A percentile compares a stretch with the other conserved stretches of the same genome.
These are phyloP conservation scores for Hypoxylon sp. DNA, from an alignment of 2,329 filamentous ascomycete genomes.

Conservation along the genomic window DNA sequence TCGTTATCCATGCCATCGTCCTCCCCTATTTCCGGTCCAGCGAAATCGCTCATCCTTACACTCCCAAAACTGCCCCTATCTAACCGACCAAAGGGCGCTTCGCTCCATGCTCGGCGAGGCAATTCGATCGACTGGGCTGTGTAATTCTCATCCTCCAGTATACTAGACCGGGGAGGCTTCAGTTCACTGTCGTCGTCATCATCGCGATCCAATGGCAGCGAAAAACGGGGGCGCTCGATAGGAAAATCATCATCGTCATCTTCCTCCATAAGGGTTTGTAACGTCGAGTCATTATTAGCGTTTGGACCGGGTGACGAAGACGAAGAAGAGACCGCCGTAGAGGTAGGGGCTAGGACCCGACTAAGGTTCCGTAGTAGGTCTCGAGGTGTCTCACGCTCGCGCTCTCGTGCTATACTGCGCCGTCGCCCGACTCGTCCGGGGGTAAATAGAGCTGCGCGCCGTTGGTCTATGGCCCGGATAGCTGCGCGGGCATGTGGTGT, in stretches of 20 bases:
- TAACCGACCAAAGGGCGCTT: conserved; percentile 61
- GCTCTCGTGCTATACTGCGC: conserved; percentile 68
- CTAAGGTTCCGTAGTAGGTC: conserved; percentile 65
- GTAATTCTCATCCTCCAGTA: conserved; percentile 71
- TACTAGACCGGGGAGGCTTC: conserved; percentile 67
- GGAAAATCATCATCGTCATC: conserved; percentile 67
- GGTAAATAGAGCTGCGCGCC: conserved; percentile 72
- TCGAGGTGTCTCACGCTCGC: conserved; percentile 55
- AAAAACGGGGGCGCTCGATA: conserved; percentile 67
- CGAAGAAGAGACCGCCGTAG: conserved; percentile 62
- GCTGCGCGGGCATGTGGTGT: conserved; percentile 75
- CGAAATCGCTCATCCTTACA: conserved; percentile 67
- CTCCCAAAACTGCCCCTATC: conserved; percentile 66
- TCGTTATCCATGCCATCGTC: conserved; percentile 63
- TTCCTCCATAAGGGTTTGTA: conserved; percentile 53
- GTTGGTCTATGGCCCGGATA: conserved; percentile 69
- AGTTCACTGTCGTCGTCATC: conserved; percentile 64
- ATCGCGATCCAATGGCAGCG: conserved; percentile 66
- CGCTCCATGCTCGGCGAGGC: conserved; percentile 66
- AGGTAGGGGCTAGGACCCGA: conserved; percentile 66
- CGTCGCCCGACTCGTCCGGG: conserved; percentile 69
- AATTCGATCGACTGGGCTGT: conserved; percentile 73
- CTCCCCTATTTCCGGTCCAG: conserved; percentile 55
- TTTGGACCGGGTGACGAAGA: conserved; percentile 57
- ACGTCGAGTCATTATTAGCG: conserved; percentile 43